These are phyloP conservation scores for Papilionanthe hybrid DNA, from an alignment of 116 monocot genomes.

Conservation along the genomic window DNA sequence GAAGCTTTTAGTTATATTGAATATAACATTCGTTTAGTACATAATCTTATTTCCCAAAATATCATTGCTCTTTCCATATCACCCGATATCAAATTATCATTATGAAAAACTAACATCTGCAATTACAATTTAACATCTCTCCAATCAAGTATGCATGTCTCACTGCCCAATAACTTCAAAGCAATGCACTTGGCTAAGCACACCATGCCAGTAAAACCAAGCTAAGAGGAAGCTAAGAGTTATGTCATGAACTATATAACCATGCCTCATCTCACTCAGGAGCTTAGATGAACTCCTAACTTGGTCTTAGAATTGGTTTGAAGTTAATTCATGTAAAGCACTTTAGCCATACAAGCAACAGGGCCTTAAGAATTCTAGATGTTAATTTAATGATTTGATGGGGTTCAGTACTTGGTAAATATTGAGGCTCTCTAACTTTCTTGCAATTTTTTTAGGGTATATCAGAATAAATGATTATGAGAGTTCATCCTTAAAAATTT, in stretches of 20 bases:
- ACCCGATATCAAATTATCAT: neutral
- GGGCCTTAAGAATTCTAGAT: neutral
- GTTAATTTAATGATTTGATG: neutral
- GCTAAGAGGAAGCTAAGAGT: neutral
- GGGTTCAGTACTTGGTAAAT: neutral
- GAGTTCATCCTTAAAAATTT: neutral
- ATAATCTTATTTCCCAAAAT: neutral
- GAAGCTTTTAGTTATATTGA: neutral
- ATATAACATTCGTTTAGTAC: neutral
- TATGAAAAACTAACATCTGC: neutral
- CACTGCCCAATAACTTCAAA: neutral
- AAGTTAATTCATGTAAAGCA: neutral
- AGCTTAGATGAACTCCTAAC: too few relatives aligned
- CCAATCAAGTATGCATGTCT: neutral
- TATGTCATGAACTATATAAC: neutral
- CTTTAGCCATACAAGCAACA: neutral
- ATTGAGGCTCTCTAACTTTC: neutral
- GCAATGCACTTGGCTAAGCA: neutral
- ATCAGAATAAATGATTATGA: neutral
- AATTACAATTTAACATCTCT: neutral
- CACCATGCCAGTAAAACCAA: neutral
- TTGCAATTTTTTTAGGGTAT: neutral
- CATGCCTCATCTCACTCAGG: neutral
- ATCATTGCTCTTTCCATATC: neutral
- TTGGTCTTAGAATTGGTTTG: neutral